Conservation (phyloP, 495 filamentous ascomycete species). For the Penicillium nucicola region DNA sequence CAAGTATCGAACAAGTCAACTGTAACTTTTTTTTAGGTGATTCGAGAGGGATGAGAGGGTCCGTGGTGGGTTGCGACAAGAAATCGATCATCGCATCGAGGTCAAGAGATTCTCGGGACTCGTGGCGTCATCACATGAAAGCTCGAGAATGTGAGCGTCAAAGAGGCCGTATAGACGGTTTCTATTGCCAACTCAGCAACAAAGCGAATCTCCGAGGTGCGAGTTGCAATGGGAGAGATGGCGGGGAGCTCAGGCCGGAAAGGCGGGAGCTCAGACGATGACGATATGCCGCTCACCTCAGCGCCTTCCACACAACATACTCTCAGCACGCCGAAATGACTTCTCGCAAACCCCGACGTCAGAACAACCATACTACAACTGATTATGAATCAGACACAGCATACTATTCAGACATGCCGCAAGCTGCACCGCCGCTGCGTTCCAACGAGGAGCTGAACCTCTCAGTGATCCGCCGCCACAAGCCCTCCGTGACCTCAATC, state of each 20-base stretch:
- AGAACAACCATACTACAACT: conserved; percentile 38
- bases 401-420: conserved; percentile 40
- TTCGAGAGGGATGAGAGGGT: not conserved
- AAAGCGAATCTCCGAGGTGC: not conserved
- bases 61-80: conserved; percentile 7
- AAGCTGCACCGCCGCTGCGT: conserved; percentile 47
- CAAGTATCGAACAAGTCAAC: not conserved
- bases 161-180: not conserved
- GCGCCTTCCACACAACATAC: not conserved
- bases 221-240: not conserved
- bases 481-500: conserved; percentile 63
- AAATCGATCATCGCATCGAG: conserved; percentile 6
- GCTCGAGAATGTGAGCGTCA: not conserved
- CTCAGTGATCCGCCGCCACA: conserved; percentile 70
- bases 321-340: conserved; percentile 16
- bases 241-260: not conserved
- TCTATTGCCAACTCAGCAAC: not conserved
- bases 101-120: conserved; percentile 5
- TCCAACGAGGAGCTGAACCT: conserved; percentile 82
- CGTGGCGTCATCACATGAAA: conserved; percentile 4
- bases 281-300: conserved; percentile 1
- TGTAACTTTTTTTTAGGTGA: not conserved
- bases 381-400: conserved; percentile 66
- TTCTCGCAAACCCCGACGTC: conserved; percentile 33
- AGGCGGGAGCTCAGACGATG: conserved; percentile 8